Base-by-base conservation (phyloP, 2,329 filamentous ascomycete genomes). In the Neocatenulostroma microsporum region DNA sequence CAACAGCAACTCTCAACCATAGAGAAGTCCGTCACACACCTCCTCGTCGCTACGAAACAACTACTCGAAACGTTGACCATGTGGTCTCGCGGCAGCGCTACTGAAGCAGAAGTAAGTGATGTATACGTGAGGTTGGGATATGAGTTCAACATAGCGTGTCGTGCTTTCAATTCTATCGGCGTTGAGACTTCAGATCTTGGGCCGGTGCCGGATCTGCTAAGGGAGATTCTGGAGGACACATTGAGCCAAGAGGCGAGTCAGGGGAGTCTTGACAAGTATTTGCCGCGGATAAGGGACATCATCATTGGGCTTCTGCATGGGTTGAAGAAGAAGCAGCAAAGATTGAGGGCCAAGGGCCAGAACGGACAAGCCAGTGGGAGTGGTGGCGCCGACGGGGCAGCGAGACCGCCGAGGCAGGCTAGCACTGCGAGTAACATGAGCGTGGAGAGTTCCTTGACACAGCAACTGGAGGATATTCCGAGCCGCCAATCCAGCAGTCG, bases 101-200 rank as follows among this genome's bases (percentile, higher is more conserved):
- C 86, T 46, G 91, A 98, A 64, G 84, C 82, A 44, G 85, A 96
- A 60, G 91, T 98, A 41, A 96, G 91, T 10, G 91, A 98, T 61
- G 91, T 98, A 51, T 98, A 98, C 59, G 91, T 98, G 42, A 82
- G 91, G 43, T 69, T 98, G 44, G 91, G 91, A 30, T 98, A 98
- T 64, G 91, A 98, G 64, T 98, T 98, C 73, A 98, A 98, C 64
- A 91, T 98, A 69, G 91, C 91, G 19, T 96, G 89, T 62, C 82
- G 91, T 38, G 89, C 91, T 44, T 98, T 98, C 64, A 86, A 85
- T 54, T 86, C 88, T 40, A 98, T 98, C 55, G 91, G 93, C 44
- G 91, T 98, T 45, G 91, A 98, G 55, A 95, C 88, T 1, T 77
- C 79, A 18, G 91, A 98, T 61, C 72, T 98, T 10, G 91, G 91